Evolutionary conservation across 176 grass and related monocot genomes (phyloP), one percentile per base, ranked within the genome.

Genomic region (Elaeis guineensis): DNA sequence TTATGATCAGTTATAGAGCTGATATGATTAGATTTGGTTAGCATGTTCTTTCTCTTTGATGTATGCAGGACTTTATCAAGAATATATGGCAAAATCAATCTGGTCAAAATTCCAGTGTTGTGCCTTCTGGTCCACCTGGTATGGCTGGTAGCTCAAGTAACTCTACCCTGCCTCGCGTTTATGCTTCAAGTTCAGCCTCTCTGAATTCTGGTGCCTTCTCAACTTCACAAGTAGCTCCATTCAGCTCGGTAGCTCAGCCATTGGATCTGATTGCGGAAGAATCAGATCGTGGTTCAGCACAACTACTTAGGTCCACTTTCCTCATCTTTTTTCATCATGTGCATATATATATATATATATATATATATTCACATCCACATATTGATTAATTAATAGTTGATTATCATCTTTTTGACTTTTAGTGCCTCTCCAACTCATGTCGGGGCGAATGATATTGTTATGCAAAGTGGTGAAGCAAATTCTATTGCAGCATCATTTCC

Each of bases 41-140:
- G 11, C 11, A 44, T 44, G 11, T 14, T 9, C 35, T 35, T 35
- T 9, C 35, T 55, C 55, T 24, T 29, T 56, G 51, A 81, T 56
- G 7, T 66, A 65, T 78, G 55, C 72, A 97, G 92, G 92, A 97
- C 70, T 97, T 97, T 22, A 68, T 68, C 65, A 79, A 86, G 17
- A 80, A 80, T 80, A 72, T 91, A 49, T 97, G 92, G 92, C 86
- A 97, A 51, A 77, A 81, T 53, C 86, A 96, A 51, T 62, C 66
- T 70, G 75, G 69, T 74, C 82, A 90, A 72, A 97, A 82, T 85
- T 71, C 81, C 72, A 78, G 64, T 57, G 65, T 78, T 75, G 71
- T 58, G 7, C 39, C 80, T 69, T 6, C 83, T 81, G 61, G 66
- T 58, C 74, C 76, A 29, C 54, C 81, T 3, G 39, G 62, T 81